phyloP scores from a whole-genome alignment of 306 rosid genomes.

The Acacia acuminata region DNA sequence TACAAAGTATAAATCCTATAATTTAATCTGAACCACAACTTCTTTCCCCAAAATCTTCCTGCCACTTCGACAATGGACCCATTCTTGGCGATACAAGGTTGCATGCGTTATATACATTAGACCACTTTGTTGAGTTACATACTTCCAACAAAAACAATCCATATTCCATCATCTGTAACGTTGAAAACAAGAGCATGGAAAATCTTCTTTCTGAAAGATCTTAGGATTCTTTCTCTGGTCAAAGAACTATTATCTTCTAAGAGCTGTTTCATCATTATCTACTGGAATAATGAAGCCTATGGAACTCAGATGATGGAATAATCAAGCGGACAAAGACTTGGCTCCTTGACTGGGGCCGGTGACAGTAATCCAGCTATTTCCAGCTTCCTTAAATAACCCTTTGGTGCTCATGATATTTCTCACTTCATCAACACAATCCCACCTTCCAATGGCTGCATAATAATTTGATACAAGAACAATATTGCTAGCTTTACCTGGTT shows the following conservation, averaged over 20 bases:
- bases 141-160: not conserved
- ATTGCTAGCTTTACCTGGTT: slow-evolving; percentile 39
- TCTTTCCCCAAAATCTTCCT: not conserved
- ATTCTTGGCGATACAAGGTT: not conserved
- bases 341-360: slow-evolving; percentile 27
- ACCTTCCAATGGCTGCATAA: slow-evolving; percentile 63
- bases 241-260: not conserved
- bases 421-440: slow-evolving; percentile 60
- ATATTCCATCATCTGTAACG: not conserved
- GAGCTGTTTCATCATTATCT: not conserved
- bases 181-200: not conserved
- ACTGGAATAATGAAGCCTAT: not conserved
- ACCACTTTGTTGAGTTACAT: not conserved
- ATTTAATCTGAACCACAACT: not conserved
- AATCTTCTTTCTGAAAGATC: not conserved
- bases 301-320: not conserved
- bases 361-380: slow-evolving; percentile 54
- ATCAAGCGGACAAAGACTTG: slow-evolving; percentile 27
- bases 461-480: slow-evolving; percentile 43
- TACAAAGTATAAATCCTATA: not conserved
- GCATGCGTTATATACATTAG: slow-evolving; percentile 7
- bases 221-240: not conserved
- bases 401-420: slow-evolving; percentile 52
- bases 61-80: not conserved
- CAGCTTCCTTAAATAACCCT: slow-evolving; percentile 63